These are phyloP conservation scores for Kokia cookei DNA, from an alignment of 441 rosid genomes.

Conservation along the genomic window DNA sequence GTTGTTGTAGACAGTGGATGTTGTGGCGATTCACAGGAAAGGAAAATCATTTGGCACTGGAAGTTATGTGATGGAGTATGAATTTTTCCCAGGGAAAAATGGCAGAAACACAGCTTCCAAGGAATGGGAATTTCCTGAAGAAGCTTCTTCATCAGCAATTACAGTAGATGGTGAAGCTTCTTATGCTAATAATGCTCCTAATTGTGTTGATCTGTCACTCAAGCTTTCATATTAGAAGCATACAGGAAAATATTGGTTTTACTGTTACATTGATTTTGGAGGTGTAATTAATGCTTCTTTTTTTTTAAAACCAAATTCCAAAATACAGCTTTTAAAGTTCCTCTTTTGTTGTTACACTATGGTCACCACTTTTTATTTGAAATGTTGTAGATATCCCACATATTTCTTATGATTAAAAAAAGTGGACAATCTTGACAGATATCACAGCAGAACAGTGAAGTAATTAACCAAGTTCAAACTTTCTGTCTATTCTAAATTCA, in stretches of 20 bases:
- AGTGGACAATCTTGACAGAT: too few relatives aligned
- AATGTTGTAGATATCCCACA: neutral
- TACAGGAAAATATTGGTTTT: constrained; percentile 1
- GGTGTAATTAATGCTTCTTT: constrained; percentile 21
- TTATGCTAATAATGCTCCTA: constrained; percentile 24
- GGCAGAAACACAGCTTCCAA: constrained; percentile 29
- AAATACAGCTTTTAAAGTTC: constrained; percentile 22
- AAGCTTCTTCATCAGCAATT: constrained; percentile 16
- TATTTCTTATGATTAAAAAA: neutral
- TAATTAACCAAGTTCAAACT: too few relatives aligned
- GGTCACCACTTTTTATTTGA: neutral
- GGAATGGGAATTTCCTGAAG: constrained; percentile 29
- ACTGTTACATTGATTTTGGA: constrained; percentile 8
- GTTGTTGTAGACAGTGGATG: constrained; percentile 26
- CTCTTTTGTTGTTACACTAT: constrained; percentile 27
- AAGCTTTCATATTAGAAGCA: constrained; percentile 51
- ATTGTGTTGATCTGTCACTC: constrained; percentile 75
- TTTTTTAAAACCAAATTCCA: neutral
- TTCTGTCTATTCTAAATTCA: too few relatives aligned
- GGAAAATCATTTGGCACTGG: constrained; percentile 25
- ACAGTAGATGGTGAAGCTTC: constrained; percentile 38
- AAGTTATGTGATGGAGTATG: constrained; percentile 43
- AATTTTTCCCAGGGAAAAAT: constrained; percentile 59
- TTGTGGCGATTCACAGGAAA: constrained; percentile 30
- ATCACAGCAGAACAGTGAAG: too few relatives aligned